phyloP scores from a whole-genome alignment of 345 rosid genomes.

The Anacardium occidentale region DNA sequence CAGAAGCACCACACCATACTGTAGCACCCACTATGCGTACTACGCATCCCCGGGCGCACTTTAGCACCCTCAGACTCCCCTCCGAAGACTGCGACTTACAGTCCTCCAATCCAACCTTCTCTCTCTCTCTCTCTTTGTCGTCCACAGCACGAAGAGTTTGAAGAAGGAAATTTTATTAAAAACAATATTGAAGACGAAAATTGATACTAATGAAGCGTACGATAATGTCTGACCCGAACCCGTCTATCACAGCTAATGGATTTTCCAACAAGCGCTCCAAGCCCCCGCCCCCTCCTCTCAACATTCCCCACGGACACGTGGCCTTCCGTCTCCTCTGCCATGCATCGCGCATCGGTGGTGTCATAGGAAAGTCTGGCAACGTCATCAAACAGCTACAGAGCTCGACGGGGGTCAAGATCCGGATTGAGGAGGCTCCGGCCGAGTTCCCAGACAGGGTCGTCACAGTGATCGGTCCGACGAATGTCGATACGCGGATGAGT shows the following conservation, averaged over 20 bases:
- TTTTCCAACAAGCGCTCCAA: conserved; percentile 64
- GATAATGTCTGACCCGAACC: conserved; percentile 36
- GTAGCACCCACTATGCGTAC: background rate
- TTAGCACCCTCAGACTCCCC: background rate
- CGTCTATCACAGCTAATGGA: conserved; percentile 30
- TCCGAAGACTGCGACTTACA: background rate
- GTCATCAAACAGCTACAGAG: conserved; percentile 80
- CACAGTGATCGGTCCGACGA: conserved; percentile 46
- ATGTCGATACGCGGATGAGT: conserved; percentile 27
- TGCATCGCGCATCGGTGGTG: conserved; percentile 68
- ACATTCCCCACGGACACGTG: conserved; percentile 56
- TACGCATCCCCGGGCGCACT: background rate
- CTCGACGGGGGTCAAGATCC: conserved; percentile 70
- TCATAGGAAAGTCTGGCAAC: conserved; percentile 81
- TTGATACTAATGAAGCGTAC: conserved; percentile 44
- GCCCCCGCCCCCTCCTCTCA: conserved; percentile 38
- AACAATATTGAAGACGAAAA: background rate
- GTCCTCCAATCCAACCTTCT: background rate
- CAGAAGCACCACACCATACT: no score
- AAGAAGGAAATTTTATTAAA: no score
- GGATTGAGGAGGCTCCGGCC: conserved; percentile 66
- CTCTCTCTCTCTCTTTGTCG: no score
- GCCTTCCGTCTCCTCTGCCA: conserved; percentile 74
- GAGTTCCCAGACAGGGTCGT: conserved; percentile 71
- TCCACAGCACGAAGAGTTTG: no score